A percentile compares a stretch with the other conserved stretches of the same genome.
These are phyloP conservation scores for Chlamydomonas eustigma DNA, from an alignment of 139 green algal species.

Conservation along the genomic window DNA sequence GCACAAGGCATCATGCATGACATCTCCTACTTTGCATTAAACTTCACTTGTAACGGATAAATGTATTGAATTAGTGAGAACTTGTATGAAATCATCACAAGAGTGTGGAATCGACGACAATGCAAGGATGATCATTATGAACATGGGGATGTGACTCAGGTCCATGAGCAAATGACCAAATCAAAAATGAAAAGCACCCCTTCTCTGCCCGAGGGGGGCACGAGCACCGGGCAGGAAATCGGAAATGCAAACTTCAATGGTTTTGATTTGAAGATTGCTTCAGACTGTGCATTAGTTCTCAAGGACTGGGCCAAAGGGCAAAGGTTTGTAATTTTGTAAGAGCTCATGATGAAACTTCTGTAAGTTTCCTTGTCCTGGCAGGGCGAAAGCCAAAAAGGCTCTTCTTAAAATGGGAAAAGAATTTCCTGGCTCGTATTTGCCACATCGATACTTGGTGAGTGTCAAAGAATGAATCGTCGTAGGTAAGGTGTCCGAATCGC, in stretches of 20 bases:
- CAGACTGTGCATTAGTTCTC: neutral
- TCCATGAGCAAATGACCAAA: neutral
- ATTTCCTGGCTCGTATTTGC: constrained; percentile 36
- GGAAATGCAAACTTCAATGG: neutral
- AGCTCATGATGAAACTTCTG: too few species aligned
- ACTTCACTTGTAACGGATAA: too few species aligned
- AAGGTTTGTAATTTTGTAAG: too few species aligned
- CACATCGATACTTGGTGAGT: constrained; percentile 55
- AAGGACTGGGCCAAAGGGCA: constrained; percentile 1
- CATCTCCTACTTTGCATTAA: too few species aligned
- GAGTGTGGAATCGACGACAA: too few species aligned
- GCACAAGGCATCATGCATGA: too few species aligned
- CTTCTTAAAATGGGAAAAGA: constrained; percentile 44
- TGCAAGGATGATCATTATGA: too few species aligned
- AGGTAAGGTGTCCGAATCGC: neutral
- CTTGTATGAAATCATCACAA: too few species aligned
- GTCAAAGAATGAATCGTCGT: neutral
- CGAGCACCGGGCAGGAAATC: neutral
- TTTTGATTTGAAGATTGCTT: neutral
- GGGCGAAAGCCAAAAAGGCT: constrained; percentile 54
- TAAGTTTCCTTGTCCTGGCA: constrained; percentile 20
- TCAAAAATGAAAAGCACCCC: neutral
- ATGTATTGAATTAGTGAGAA: too few species aligned
- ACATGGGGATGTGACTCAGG: too few species aligned
- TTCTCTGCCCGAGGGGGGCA: neutral